Evolutionary conservation across 176 grass and related monocot genomes (phyloP), one percentile per base, ranked within the genome.

Genomic region (Triticum timopheevii): DNA sequence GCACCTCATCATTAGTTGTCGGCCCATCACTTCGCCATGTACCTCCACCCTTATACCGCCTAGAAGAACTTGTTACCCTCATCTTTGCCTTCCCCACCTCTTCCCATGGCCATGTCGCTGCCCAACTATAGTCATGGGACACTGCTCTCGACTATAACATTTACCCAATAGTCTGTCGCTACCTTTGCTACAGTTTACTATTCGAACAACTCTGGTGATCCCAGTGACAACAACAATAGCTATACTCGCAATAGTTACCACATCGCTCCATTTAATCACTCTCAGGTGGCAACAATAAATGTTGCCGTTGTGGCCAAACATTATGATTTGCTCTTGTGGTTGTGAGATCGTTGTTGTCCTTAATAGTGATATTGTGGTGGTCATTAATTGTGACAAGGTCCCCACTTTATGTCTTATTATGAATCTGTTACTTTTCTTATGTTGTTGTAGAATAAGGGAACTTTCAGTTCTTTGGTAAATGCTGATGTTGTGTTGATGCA

Each of bases 181-280:
- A 84, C 91, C 3, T 86, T 88, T 0, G 92, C 88, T 0, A 78
- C 79, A 0, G 86, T 80, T 70, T 86, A 87, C 42, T 84, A 78
- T 69, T 86, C 75, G 0, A 82, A 83, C 1, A 87, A 90, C 54
- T 95, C 88, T 0, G 84, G 81, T 30, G 86, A 92, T 13, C 90
- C 62, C 1, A 1, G 4, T 15, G 13, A 49, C 3, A 49, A 49
- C 45, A 49, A 0, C 12, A 49, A 45, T 45, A 45, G 10, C 10
- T 12, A 45, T 13, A 4, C 42, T 45, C 11, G 3, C 42, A 45
- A 0, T 13, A 13, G 42, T 45, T 45, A 45, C 3, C 0, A 13
- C 11, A 1, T 45, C 11, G 3, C 10, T 45, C 11, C 3, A 45
- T 45, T 45, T 45, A 45, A 45, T 45, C 42, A 45, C 42, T 13